Percentiles rank a stretch among this genome's conserved stretches.
Conservation (phyloP, 140 eudicot genomes). For the Bidens hawaiensis region DNA sequence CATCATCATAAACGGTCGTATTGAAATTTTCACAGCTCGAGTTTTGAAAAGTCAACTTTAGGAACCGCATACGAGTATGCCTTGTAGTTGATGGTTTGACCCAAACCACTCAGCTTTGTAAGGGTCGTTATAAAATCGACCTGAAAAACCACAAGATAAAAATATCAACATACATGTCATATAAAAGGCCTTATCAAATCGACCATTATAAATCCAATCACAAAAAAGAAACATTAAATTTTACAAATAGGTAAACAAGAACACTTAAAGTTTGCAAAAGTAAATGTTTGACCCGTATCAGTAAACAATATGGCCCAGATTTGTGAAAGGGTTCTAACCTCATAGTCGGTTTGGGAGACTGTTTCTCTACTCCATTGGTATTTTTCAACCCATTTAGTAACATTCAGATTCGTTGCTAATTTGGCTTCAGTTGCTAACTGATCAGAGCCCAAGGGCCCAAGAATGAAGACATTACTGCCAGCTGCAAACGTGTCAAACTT, state of each 20-base stretch:
- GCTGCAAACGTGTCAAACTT: slow-evolving; percentile 34
- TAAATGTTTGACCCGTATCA: neutral
- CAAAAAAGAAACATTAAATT: neutral
- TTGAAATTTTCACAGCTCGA: slow-evolving; percentile 45
- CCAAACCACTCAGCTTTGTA: slow-evolving; percentile 77
- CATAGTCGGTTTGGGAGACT: slow-evolving; percentile 88
- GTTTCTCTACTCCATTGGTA: slow-evolving; percentile 97
- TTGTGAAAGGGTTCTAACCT: slow-evolving; percentile 43
- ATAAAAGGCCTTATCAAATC: neutral
- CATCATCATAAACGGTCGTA: neutral
- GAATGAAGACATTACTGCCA: slow-evolving; percentile 97
- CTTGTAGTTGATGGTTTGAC: slow-evolving; percentile 85
- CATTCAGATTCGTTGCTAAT: slow-evolving; percentile 74
- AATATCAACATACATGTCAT: neutral
- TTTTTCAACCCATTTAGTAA: slow-evolving; percentile 81
- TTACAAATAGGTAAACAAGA: neutral
- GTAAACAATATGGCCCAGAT: neutral
- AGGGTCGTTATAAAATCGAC: slow-evolving; percentile 86
- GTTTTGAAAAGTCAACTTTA: slow-evolving; percentile 62
- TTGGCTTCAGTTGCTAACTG: slow-evolving; percentile 73
- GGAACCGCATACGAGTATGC: slow-evolving; percentile 77
- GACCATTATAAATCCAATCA: neutral
- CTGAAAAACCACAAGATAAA: slow-evolving; percentile 33
- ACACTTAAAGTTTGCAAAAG: neutral
- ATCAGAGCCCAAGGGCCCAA: slow-evolving; percentile 94